Percentiles rank a stretch among this genome's conserved stretches.
Conservation (phyloP, 345 rosid genomes). For the Ceriops tagal region DNA sequence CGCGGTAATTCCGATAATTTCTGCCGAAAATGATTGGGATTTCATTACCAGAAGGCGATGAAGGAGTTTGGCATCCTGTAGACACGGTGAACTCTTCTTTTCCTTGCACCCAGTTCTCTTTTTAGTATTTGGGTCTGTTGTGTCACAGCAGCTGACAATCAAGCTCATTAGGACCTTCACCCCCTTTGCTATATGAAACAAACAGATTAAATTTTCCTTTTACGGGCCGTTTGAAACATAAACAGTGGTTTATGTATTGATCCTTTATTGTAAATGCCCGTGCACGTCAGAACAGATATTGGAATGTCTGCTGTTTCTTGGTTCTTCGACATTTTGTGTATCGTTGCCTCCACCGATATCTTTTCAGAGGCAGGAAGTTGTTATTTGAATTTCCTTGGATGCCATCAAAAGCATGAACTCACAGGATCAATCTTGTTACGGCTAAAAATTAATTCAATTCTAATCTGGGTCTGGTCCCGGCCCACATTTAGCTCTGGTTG, state of each 20-base stretch:
- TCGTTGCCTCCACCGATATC: no score
- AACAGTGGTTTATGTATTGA: slow-evolving; percentile 14
- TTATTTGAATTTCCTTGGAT: no score
- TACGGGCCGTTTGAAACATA: slow-evolving; percentile 10
- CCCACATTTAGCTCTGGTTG: no score
- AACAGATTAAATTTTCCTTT: slow-evolving; percentile 16
- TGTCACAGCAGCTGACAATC: slow-evolving; percentile 25
- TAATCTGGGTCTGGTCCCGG: no score
- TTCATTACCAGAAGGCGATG: neutral
- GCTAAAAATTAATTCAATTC: no score
- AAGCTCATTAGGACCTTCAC: slow-evolving; percentile 9
- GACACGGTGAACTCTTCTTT: slow-evolving; percentile 18
- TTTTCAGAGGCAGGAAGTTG: no score
- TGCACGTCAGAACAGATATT: neutral
- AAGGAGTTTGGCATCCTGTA: slow-evolving; percentile 6
- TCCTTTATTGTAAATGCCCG: slow-evolving; percentile 24
- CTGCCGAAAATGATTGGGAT: slow-evolving; percentile 3
- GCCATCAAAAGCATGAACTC: no score
- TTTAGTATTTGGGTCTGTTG: slow-evolving; percentile 23
- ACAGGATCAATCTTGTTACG: no score
- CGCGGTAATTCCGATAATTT: neutral
- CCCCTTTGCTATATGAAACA: slow-evolving; percentile 11
- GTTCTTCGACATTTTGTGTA: no score
- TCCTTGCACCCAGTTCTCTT: slow-evolving; percentile 9
- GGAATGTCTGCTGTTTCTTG: no score